Conservation (phyloP, 2,329 filamentous ascomycete species). For the Mariannaea sp. region DNA sequence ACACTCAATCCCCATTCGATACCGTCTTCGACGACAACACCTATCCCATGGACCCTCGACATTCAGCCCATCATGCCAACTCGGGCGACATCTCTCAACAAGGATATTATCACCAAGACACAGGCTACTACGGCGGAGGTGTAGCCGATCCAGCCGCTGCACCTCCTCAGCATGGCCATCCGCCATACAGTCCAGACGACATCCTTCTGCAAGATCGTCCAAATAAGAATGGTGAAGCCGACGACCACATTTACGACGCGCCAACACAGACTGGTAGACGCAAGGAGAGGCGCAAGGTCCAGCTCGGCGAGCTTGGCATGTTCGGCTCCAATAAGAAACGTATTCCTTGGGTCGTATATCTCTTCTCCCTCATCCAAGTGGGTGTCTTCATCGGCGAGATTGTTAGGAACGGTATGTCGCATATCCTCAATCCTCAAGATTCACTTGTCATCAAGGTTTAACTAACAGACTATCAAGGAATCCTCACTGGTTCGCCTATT, state of each 20-base stretch:
- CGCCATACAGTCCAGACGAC: conserved; percentile 53
- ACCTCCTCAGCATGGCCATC: conserved; percentile 36
- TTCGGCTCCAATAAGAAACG: conserved; percentile 58
- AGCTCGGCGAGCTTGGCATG: conserved; percentile 65
- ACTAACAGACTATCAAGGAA: conserved; percentile 52
- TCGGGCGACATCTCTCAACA: conserved; percentile 47
- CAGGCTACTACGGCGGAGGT: conserved; percentile 59
- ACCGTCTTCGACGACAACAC: conserved; percentile 71
- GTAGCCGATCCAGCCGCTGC: conserved; percentile 22
- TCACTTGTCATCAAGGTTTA: neutral
- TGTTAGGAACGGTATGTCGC: conserved; percentile 73
- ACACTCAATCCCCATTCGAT: conserved; percentile 60
- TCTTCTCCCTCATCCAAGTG: conserved; percentile 76
- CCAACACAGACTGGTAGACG: conserved; percentile 41
- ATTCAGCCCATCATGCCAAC: conserved; percentile 41
- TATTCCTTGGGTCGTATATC: conserved; percentile 81
- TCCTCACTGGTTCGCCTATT: conserved; percentile 78
- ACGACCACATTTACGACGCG: conserved; percentile 67
- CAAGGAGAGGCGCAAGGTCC: conserved; percentile 50
- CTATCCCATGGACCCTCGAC: conserved; percentile 62
- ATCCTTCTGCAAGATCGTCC: conserved; percentile 61
- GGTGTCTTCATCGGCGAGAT: conserved; percentile 89
- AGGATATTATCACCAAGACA: conserved; percentile 56
- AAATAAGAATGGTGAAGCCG: conserved; percentile 49
- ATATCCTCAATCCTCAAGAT: neutral